Evolutionary conservation across 2,329 filamentous ascomycete species (phyloP), one percentile per base, ranked within the genome.

Genomic region (Cladorrhinum sp.): DNA sequence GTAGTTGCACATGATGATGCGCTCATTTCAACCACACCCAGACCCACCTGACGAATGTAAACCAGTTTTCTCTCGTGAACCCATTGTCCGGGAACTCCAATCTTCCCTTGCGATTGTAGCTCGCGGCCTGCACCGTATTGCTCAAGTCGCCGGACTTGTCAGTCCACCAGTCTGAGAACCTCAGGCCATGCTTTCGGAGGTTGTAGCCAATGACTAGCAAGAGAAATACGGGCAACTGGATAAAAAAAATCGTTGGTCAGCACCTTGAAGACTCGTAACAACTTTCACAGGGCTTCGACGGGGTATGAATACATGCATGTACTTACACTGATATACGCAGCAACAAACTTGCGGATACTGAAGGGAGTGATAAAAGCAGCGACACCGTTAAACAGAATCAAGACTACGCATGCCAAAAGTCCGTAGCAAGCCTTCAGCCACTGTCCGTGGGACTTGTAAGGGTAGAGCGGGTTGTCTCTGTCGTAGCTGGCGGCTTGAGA

Each of bases 251-350:
- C 23, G 10, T 48, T 8, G 18, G 21, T n/a, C 4, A 30, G 10
- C 26, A 30, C n/a, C n/a, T n/a, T n/a, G n/a, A n/a, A n/a, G n/a
- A n/a, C n/a, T n/a, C n/a, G n/a, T n/a, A n/a, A n/a, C n/a, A n/a
- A n/a, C n/a, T n/a, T n/a, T n/a, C n/a, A n/a, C n/a, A n/a, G n/a
- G n/a, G n/a, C n/a, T n/a, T n/a, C n/a, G n/a, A n/a, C n/a, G n/a
- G n/a, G n/a, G n/a, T n/a, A n/a, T n/a, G n/a, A n/a, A n/a, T n/a
- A n/a, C n/a, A n/a, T n/a, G n/a, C n/a, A n/a, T n/a, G n/a, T n/a
- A 70, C 73, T 69, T 71, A 77, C 74, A 24, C 73, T 73, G 59
- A 77, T 73, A 60, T 78, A 78, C 0, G 73, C 74, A 4, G 75
- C 71, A 16, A 77, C 61, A 57, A 78, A 77, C 24, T 68, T 69